These are phyloP conservation scores for Rhizophora mangle DNA, from an alignment of 345 rosid species.

Conservation along the genomic window DNA sequence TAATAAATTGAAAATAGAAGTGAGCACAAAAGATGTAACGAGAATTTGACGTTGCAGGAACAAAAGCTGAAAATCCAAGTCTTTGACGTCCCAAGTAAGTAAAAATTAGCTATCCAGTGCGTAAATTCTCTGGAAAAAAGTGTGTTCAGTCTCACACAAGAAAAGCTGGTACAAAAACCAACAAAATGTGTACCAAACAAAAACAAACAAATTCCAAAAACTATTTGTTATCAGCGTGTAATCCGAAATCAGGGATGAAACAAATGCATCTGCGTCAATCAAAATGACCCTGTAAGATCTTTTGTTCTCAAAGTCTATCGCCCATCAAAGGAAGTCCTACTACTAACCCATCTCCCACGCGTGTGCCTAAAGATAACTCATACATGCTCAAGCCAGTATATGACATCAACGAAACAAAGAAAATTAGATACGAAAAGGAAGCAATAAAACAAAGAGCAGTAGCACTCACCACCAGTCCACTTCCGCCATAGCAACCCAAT, in stretches of 20 bases:
- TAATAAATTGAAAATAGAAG: too few relatives aligned
- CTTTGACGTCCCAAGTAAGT: too few relatives aligned
- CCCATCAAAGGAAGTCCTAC: constrained; percentile 29
- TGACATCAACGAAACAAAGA: constrained; percentile 27
- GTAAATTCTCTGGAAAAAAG: too few relatives aligned
- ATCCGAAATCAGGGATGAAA: neutral
- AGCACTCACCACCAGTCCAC: constrained; percentile 22
- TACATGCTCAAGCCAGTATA: constrained; percentile 32
- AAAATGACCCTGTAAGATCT: constrained; percentile 3
- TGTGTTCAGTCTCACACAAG: too few relatives aligned
- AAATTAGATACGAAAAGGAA: constrained; percentile 35
- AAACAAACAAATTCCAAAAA: too few relatives aligned
- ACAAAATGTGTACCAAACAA: too few relatives aligned
- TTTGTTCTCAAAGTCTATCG: constrained; percentile 23
- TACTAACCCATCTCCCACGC: constrained; percentile 20
- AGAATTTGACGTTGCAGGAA: too few relatives aligned
- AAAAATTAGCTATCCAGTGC: too few relatives aligned
- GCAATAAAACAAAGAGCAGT: constrained; percentile 4
- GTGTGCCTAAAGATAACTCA: constrained; percentile 10
- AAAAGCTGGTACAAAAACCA: too few relatives aligned
- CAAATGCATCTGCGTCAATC: neutral
- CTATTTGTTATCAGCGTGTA: neutral
- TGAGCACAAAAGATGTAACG: too few relatives aligned
- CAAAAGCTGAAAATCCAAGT: too few relatives aligned
- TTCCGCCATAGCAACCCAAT: constrained; percentile 19